Evolutionary conservation across 106 monocot species (phyloP).

Genomic region (Narthecium ossifragum): DNA sequence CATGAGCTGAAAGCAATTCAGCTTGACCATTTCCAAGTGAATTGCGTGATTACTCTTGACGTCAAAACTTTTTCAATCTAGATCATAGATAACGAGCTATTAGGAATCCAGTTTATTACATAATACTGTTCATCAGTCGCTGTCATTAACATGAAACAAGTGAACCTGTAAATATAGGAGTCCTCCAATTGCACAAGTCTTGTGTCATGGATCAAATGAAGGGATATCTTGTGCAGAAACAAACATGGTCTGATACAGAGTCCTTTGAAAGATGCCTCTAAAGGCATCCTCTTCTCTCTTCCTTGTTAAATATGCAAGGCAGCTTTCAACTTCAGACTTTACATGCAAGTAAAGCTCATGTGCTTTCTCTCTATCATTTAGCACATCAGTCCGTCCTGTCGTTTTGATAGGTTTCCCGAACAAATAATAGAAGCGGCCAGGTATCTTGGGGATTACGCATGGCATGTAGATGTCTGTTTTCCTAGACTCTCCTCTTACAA

Average conservation of each 20-base stretch:
- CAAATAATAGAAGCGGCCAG: slow-evolving; percentile 42
- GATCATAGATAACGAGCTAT: neutral
- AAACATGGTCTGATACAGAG: slow-evolving; percentile 10
- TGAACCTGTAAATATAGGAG: neutral
- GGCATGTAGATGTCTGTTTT: slow-evolving; percentile 20
- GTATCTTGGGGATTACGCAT: slow-evolving; percentile 25
- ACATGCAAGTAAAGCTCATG: slow-evolving; percentile 26
- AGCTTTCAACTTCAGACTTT: slow-evolving; percentile 37
- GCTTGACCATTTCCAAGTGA: too few species aligned
- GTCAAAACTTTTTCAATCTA: neutral
- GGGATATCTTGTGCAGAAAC: slow-evolving; percentile 19
- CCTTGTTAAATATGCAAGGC: slow-evolving; percentile 24
- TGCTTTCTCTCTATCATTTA: slow-evolving; percentile 27
- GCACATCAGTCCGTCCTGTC: slow-evolving; percentile 4
- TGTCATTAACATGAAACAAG: neutral
- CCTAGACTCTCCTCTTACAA: neutral
- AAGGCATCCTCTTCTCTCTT: slow-evolving; percentile 40
- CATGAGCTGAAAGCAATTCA: too few species aligned
- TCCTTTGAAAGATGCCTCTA: slow-evolving; percentile 22
- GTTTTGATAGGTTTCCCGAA: slow-evolving; percentile 41
- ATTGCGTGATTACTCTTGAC: neutral
- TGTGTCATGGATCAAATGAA: slow-evolving; percentile 28
- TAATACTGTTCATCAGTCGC: neutral
- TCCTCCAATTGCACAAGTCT: neutral
- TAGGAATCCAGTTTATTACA: neutral